Evolutionary conservation across 208 protist species (phyloP), one percentile per base, ranked within the genome.

Genomic region (Angomonas desouzai): DNA sequence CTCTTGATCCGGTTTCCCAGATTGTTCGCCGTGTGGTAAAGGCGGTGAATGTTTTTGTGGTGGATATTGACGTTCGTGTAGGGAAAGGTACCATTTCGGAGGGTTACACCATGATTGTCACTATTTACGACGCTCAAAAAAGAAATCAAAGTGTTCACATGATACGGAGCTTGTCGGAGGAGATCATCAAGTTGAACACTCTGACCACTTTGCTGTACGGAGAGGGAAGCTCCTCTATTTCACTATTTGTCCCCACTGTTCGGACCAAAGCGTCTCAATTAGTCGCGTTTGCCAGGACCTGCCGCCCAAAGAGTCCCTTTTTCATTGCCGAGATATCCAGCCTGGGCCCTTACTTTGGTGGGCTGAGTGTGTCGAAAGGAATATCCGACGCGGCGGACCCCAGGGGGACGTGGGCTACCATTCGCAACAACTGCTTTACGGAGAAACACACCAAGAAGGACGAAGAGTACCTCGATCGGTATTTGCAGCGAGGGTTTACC

Each of bases 31-130:
- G 90, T 30, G 90, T 87, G 1, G 90, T 96, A 48, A 93, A 93
- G 74, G 83, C 83, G 18, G 90, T 96, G 18, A 96, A 96, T 64
- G 68, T 96, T 13, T 96, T 96, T 72, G 82, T 93, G 13, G 85
- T 96, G 10, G 90, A 96, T 62, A 90, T 96, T 53, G 79, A 96
- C 62, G 81, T 92, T 23, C 76, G 90, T 9, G 85, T 96, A 13
- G 90, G 90, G 7, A 89, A 89, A 59, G 90, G 90, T 27, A 92
- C 90, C 2, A 93, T 96, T 55, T 64, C 79, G 9, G 86, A 96
- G 48, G 90, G 90, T n/a, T 79, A 83, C 76, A 96, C 90, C 27
- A 96, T 96, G 90, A 83, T 93, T 67, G 90, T 91, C 28, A 96
- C 87, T 48, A 89, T 96, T 64, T 96, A 91, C 64, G 83, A 93